Conservation (phyloP, 768 basidiomycete genomes). For the Serendipita vermifera region DNA sequence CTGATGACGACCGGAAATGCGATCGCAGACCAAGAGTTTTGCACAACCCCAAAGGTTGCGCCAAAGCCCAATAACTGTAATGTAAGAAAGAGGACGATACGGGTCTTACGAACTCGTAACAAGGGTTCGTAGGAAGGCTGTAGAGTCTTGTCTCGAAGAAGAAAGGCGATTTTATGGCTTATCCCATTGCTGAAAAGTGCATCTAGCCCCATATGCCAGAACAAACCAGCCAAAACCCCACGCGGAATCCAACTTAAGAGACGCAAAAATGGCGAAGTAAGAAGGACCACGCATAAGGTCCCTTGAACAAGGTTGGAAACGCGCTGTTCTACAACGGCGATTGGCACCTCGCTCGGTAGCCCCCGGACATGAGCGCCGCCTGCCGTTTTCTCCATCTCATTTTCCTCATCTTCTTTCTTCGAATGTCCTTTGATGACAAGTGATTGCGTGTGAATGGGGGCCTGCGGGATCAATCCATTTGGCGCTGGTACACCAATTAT, state of each 20-base stretch:
- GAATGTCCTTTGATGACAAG: constrained; percentile 53
- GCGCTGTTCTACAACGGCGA: constrained; percentile 83
- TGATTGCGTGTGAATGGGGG: constrained; percentile 84
- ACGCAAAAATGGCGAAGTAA: constrained; percentile 72
- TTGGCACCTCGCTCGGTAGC: constrained; percentile 34
- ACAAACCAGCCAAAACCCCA: constrained; percentile 73
- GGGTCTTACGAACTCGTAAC: constrained; percentile 54
- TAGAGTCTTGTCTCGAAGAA: constrained; percentile 56
- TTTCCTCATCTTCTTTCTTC: constrained; percentile 26
- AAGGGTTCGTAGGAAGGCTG: constrained; percentile 59
- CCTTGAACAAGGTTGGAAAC: constrained; percentile 85
- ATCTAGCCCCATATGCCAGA: constrained; percentile 90
- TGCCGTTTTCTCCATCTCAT: constrained; percentile 25
- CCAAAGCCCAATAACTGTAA: constrained; percentile 78
- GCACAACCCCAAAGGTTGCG: constrained; percentile 79
- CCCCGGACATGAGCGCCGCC: constrained; percentile 12
- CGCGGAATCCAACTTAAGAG: constrained; percentile 68
- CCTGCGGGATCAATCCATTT: constrained; percentile 74
- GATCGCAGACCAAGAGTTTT: constrained; percentile 64
- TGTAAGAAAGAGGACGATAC: constrained; percentile 55
- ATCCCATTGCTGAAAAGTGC: constrained; percentile 74
- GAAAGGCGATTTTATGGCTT: constrained; percentile 64
- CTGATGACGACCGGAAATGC: constrained; percentile 85
- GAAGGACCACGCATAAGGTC: constrained; percentile 58
- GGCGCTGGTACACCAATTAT: constrained; percentile 79